Conservation (phyloP, 2,329 filamentous ascomycete species). For the Claviceps humidiphila region DNA sequence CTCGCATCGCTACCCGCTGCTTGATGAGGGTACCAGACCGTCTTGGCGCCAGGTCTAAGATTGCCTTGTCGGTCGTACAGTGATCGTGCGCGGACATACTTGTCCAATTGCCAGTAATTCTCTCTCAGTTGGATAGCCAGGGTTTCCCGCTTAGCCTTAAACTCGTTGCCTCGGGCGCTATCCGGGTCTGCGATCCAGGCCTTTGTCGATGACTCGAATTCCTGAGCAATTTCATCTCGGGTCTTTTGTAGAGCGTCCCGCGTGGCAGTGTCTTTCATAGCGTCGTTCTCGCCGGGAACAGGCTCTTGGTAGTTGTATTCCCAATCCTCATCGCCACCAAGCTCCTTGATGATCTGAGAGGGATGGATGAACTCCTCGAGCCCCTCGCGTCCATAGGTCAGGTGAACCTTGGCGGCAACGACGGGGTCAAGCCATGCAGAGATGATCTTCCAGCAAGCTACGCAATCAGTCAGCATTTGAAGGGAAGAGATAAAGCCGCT, state of each 20-base stretch:
- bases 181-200: slow-evolving; percentile 38
- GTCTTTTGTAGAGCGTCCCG: slow-evolving; percentile 36
- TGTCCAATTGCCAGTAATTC: slow-evolving; percentile 62
- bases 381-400: slow-evolving; percentile 49
- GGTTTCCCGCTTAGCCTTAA: slow-evolving; percentile 25
- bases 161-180: slow-evolving; percentile 9
- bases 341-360: slow-evolving; percentile 44
- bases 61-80: slow-evolving; percentile 41
- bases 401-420: slow-evolving; percentile 59
- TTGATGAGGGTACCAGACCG: slow-evolving; percentile 2
- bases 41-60: slow-evolving; percentile 1
- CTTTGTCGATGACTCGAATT: slow-evolving; percentile 45
- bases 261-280: slow-evolving; percentile 30
- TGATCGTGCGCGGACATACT: slow-evolving; percentile 48
- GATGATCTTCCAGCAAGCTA: slow-evolving; percentile 46
- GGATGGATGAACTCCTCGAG: slow-evolving; percentile 48
- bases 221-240: slow-evolving; percentile 36
- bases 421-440: slow-evolving; percentile 65
- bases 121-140: slow-evolving; percentile 37
- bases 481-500: neutral
- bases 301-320: slow-evolving; percentile 54
- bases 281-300: slow-evolving; percentile 42
- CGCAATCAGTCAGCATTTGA: neutral
- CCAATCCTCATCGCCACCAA: slow-evolving; percentile 52
- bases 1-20: neutral